Evolutionary conservation across 78 protist species (phyloP), one percentile per base, ranked within the genome.

Genomic region (Dictyostelium capitatum): DNA sequence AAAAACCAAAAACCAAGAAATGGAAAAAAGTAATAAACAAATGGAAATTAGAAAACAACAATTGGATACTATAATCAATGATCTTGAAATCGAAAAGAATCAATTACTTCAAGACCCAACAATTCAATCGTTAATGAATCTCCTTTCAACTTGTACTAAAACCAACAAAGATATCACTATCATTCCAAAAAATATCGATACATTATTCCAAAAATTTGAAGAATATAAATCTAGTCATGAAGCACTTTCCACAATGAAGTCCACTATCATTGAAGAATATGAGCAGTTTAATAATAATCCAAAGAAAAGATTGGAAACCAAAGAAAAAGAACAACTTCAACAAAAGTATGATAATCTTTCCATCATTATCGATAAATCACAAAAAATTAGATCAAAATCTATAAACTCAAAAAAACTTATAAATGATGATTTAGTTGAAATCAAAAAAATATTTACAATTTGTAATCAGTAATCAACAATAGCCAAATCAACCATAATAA

Each of bases 301-400:
- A 30, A 83, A 83, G 48, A 74, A 51, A 37, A 72, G 47, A n/a
- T n/a, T 85, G 9, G 92, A 85, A 20, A 32, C 62, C 0, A 85
- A 85, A 48, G 92, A 85, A 56, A 85, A 75, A 47, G 92, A 85
- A 47, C 59, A 56, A 41, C n/a, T 85, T 14, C 82, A 74, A 59
- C 48, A n/a, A 62, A 72, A 75, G 37, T 23, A 56, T 62, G 92
- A 85, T 25, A 75, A n/a, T 30, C 12, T 85, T 1, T 59, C 82
- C 3, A 20, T 28, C 3, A 75, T 56, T 10, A 15, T 85, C 25
- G 92, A 85, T 17, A 79, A 85, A n/a, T 72, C 75, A 59, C 56
- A 50, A 50, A 85, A 85, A 30, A 51, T 79, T 17, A 51, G 92
- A 59, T 32, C 78, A 74, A 72, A 75, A 53, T 28, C 56, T 50